Conservation (phyloP, 331 rosid species). For the Rhamnella rubrinervis region DNA sequence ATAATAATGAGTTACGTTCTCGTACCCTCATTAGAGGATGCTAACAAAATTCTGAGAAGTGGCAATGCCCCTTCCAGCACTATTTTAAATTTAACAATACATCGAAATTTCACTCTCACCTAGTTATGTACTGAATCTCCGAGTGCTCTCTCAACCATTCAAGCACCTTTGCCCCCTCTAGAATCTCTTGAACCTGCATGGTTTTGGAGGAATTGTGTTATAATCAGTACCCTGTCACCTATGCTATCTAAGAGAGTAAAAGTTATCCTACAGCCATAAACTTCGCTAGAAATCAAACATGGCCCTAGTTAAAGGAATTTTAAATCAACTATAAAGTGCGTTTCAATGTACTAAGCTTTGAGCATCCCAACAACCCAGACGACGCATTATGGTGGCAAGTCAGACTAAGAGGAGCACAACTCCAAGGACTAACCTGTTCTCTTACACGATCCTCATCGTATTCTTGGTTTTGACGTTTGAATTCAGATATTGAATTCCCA, state of each 20-base stretch:
- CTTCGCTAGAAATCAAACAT: background rate
- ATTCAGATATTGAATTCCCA: constrained; percentile 79
- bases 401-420: constrained; percentile 11
- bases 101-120: constrained; percentile 24
- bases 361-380: background rate
- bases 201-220: constrained; percentile 14
- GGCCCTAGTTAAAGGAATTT: background rate
- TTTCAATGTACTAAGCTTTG: background rate
- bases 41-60: constrained; percentile 16
- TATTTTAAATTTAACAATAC: background rate
- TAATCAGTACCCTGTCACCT: background rate
- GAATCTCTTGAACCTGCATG: constrained; percentile 87
- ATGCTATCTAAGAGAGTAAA: background rate
- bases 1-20: background rate
- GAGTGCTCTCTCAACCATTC: constrained; percentile 94
- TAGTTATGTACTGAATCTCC: constrained; percentile 62
- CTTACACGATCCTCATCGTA: constrained; percentile 83
- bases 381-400: background rate
- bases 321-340: background rate
- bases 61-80: constrained; percentile 1
- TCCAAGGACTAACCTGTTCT: constrained; percentile 61
- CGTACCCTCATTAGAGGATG: constrained; percentile 4
- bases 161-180: constrained; percentile 97
- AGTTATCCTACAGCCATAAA: background rate
- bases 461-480: constrained; percentile 77